Base-by-base conservation (phyloP, 345 rosid species). In the Eucalyptus virginea region DNA sequence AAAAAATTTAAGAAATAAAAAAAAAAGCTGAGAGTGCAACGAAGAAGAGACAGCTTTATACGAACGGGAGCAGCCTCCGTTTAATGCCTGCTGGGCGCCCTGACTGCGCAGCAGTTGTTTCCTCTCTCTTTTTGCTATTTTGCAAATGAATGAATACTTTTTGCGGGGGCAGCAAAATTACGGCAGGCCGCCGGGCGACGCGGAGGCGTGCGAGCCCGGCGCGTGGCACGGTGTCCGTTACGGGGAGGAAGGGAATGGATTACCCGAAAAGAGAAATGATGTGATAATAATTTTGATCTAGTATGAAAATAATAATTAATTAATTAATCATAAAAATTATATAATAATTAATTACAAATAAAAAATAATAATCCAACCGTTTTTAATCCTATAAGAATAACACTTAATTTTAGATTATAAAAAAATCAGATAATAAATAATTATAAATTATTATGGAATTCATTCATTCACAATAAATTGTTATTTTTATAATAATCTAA, bases 11-110 rank as follows among this genome's bases (percentile, higher is more conserved):
- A 18, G 18, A 18, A 72, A 32, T 1, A 1, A 11, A 5, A 3
- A 40, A 21, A 21, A 40, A 77, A 21, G 85, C 47, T 6, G 30
- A 77, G 72, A 87, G 50, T 11, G 32, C 88, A 24, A 40, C 65
- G 37, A 15, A 86, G 18, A 34, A 86, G 88, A 52, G 81, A 18
- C 89, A 67, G 89, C 89, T 88, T 88, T 88, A 69, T 21, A 88
- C 89, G 60, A 88, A 49, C 58, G 44, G 42, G 6, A 40, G 56
- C 45, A 60, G 49, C 45, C 51, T 87, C 34, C 9, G 6, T 62
- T 60, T 87, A 77, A 77, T 77, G 85, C 83, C 7, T 40, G 85
- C 83, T 11, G 28, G 81, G 77, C 85, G 40, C 5, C 85, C 30
- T 45, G 77, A n/a, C 9, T 9, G 52, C 16, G 52, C 16, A 88